phyloP scores from a whole-genome alignment of 345 rosid species.

The Heritiera littoralis region DNA sequence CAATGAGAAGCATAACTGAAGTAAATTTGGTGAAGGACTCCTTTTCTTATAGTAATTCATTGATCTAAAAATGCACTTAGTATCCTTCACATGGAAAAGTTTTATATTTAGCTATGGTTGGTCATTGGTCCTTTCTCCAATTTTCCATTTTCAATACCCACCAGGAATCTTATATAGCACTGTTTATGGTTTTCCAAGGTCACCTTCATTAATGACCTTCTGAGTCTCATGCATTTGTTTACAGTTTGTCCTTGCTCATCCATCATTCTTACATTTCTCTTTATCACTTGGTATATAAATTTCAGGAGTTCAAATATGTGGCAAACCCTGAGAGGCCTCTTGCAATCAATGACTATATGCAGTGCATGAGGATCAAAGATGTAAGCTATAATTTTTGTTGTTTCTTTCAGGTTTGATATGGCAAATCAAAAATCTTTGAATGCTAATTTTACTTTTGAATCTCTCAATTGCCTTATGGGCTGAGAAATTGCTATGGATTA shows the following conservation, averaged over 20 bases:
- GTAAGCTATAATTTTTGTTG: constrained; percentile 21
- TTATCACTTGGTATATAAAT: constrained; percentile 9
- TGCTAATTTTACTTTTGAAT: constrained; percentile 13
- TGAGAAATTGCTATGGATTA: not conserved
- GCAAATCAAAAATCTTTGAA: not conserved
- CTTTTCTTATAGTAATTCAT: not conserved
- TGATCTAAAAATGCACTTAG: not conserved
- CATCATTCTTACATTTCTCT: not conserved
- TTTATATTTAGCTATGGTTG: not conserved
- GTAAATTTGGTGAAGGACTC: not conserved
- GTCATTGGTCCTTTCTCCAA: not conserved
- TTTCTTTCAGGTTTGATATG: not conserved
- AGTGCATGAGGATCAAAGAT: constrained; percentile 14
- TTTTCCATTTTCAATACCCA: not conserved
- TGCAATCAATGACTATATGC: constrained; percentile 4
- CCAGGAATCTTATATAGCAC: not conserved
- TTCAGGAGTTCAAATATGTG: constrained; percentile 47
- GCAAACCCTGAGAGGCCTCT: constrained; percentile 35
- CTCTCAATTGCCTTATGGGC: not conserved
- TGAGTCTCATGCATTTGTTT: not conserved
- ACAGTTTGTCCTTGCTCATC: not conserved
- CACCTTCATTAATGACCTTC: not conserved
- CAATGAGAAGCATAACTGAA: not conserved
- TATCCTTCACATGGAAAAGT: not conserved
- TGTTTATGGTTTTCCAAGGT: too few species aligned